Conservation (phyloP, 345 rosid species). For the Gossypium herbaceum region DNA sequence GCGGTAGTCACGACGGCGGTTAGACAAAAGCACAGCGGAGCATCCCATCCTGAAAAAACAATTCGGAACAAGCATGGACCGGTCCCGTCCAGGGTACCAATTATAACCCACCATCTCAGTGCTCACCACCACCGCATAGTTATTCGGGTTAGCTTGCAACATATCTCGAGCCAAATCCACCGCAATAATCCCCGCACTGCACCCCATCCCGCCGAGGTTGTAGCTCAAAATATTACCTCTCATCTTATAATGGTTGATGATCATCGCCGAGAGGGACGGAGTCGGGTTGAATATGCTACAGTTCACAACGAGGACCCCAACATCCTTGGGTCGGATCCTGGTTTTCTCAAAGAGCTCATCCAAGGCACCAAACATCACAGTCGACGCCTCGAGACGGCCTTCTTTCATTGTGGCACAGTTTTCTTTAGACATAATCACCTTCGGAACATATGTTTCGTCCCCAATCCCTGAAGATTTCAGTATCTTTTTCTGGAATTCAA, state of each 20-base stretch:
- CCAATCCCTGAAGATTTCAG: conserved; percentile 77
- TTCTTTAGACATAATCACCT: conserved; percentile 43
- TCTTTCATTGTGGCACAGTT: conserved; percentile 83
- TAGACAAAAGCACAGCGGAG: conserved; percentile 78
- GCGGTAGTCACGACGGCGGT: conserved; percentile 71
- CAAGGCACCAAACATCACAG: conserved; percentile 81
- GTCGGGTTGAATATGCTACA: conserved; percentile 97
- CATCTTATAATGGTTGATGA: conserved; percentile 94
- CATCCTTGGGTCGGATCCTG: conserved; percentile 74
- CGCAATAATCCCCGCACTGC: conserved; percentile 84
- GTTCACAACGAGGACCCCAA: conserved; percentile 86
- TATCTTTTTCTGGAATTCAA: conserved; percentile 64
- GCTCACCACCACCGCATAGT: conserved; percentile 79
- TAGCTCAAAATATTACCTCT: conserved; percentile 86
- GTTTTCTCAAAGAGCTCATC: conserved; percentile 93
- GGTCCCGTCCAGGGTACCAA: conserved; percentile 73
- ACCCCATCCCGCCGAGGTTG: conserved; percentile 97
- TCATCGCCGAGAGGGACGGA: conserved; percentile 88
- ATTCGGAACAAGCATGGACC: conserved; percentile 88
- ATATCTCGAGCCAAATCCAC: conserved; percentile 89
- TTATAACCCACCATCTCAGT: conserved; percentile 95
- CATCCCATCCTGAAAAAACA: conserved; percentile 94
- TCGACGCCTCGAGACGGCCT: conserved; percentile 78
- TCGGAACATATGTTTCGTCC: conserved; percentile 78
- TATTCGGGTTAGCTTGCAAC: conserved; percentile 79